Base-by-base conservation (phyloP, 768 basidiomycete species). In the Boletus patriciae region DNA sequence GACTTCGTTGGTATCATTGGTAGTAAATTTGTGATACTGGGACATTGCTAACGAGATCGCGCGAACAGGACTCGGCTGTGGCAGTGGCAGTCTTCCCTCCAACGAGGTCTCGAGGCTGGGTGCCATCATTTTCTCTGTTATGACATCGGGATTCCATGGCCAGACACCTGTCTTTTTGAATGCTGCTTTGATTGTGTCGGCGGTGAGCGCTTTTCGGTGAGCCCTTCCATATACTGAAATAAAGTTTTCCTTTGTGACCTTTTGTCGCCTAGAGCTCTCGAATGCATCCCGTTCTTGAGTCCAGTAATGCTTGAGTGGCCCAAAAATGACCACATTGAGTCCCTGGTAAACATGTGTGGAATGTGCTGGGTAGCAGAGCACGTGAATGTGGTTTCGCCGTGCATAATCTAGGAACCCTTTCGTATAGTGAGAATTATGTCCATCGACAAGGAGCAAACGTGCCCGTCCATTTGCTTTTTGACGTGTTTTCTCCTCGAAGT, bases 381-480 rank as follows among this genome's bases (percentile, higher is more conserved):
- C 62, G 23, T 68, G 52, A n/a, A 82, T 80, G 2, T 70, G 64
- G 56, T 78, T 50, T 0, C 62, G 46, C 2, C 61, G 50, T 2
- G 76, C 75, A 65, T 76, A 76, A 12, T 69, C 52, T 18, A 83
- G 73, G 54, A 81, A 77, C 7, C 52, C 66, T 5, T 52, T 46
- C 4, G 71, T 74, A 54, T 72, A 76, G 53, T 82, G 80, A 0
- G 76, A 80, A 48, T 66, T 73, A 52, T 83, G 80, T 0, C 81
- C 76, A 68, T 82, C 77, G 12, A 82, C 69, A 12, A 77, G 58
- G 11, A 83, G 76, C 1, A 79, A 55, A 0, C 65, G 57, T 12
- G 60, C 46, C 7, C 58, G 42, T 4, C 73, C 71, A 13, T 52
- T 55, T 6, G 72, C 74, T 54, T 80, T 78, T 18, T 58, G 9